Evolutionary conservation across 768 basidiomycete species (phyloP).

Genomic region (Suillus subaureus): DNA sequence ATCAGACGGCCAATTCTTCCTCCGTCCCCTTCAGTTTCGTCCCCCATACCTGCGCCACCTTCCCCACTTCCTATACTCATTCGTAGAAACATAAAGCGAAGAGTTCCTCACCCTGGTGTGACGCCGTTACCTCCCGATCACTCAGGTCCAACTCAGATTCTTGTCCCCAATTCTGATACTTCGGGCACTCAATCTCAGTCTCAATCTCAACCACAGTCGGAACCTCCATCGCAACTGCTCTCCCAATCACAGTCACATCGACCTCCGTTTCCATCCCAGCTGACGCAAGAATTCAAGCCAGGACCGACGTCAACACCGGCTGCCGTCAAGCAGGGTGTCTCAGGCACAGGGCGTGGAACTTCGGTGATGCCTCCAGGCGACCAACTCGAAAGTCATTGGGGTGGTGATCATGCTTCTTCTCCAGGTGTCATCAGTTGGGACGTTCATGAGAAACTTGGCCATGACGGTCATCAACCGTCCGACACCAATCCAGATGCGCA

Average conservation of each 20-base stretch:
- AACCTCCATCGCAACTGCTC: conserved; percentile 17
- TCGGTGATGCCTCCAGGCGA: conserved; percentile 13
- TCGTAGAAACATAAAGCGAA: conserved; percentile 40
- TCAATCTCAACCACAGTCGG: conserved; percentile 36
- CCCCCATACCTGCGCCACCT: conserved; percentile 12
- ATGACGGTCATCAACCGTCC: background rate
- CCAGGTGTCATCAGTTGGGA: background rate
- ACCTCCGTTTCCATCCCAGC: conserved; percentile 19
- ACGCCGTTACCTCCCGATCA: conserved; percentile 36
- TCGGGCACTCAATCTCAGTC: conserved; percentile 39
- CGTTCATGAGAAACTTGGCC: background rate
- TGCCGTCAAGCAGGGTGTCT: background rate
- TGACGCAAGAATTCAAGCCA: conserved; percentile 25
- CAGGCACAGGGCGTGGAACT: background rate
- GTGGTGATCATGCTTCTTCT: conserved; percentile 1
- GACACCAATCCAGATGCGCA: background rate
- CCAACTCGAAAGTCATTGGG: background rate
- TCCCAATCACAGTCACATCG: conserved; percentile 12
- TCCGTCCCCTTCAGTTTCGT: conserved; percentile 8
- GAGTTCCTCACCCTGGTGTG: conserved; percentile 46
- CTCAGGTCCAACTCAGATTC: conserved; percentile 42
- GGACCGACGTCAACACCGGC: conserved; percentile 22
- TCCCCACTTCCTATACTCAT: conserved; percentile 16
- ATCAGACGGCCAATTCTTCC: conserved; percentile 11
- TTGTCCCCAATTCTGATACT: conserved; percentile 60